A percentile compares a stretch with the other conserved stretches of the same genome.
Conservation (phyloP, 2,329 filamentous ascomycete species). For the Lecanosticta acicola region DNA sequence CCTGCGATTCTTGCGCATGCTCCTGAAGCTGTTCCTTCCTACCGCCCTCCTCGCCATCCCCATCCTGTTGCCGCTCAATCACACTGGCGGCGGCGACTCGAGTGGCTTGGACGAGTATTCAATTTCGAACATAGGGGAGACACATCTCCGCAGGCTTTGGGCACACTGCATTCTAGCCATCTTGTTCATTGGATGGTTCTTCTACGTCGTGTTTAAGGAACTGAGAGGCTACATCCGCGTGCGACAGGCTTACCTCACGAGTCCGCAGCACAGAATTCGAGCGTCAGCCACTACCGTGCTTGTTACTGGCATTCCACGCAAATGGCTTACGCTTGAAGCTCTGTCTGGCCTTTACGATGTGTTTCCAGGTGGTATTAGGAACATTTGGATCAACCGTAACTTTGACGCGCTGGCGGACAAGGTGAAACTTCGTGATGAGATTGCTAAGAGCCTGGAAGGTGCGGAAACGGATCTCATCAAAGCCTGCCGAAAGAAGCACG, state of each 20-base stretch:
- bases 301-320: conserved; percentile 80
- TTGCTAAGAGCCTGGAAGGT: conserved; percentile 67
- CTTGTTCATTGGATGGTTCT: conserved; percentile 74
- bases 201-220: conserved; percentile 80
- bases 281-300: conserved; percentile 94
- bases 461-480: conserved; percentile 83
- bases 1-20: conserved; percentile 76
- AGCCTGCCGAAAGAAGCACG: conserved; percentile 69
- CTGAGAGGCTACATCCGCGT: conserved; percentile 84
- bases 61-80: conserved; percentile 80
- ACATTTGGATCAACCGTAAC: conserved; percentile 94
- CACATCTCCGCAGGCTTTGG: conserved; percentile 65
- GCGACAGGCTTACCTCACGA: conserved; percentile 89
- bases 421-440: conserved; percentile 64
- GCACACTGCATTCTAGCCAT: conserved; percentile 79
- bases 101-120: conserved; percentile 74
- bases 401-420: conserved; percentile 79
- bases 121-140: conserved; percentile 74
- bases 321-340: conserved; percentile 82
- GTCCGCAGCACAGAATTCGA: conserved; percentile 84
- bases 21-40: conserved; percentile 87
- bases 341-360: conserved; percentile 85
- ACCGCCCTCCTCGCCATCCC: conserved; percentile 73
- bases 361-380: conserved; percentile 88
- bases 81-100: conserved; percentile 53